Conservation (phyloP, 225 moss, liverwort and hornwort species). For the Pseudisothecium myosuroides region DNA sequence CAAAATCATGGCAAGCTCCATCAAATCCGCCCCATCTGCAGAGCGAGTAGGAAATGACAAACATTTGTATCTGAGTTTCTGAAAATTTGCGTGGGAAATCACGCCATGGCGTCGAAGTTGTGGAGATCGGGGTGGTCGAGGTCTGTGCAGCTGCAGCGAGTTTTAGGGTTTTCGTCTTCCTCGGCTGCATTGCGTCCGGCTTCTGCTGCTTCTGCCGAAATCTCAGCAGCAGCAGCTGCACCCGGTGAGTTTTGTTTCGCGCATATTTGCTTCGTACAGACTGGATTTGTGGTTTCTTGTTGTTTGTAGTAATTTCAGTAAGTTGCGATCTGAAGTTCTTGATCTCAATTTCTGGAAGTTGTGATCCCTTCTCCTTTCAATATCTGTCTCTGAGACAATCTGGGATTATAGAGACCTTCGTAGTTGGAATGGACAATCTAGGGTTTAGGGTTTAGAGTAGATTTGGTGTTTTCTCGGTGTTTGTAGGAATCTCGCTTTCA, state of each 20-base stretch:
- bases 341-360: neutral
- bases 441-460: neutral
- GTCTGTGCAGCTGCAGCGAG: neutral
- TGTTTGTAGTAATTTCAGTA: neutral
- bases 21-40: neutral
- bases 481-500: neutral
- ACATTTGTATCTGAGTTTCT: neutral
- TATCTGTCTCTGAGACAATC: neutral
- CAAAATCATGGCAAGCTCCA: neutral
- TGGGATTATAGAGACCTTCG: neutral
- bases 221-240: neutral
- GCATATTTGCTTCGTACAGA: neutral
- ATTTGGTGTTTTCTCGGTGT: neutral
- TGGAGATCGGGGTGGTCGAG: neutral
- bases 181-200: neutral
- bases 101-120: slow-evolving; percentile 13
- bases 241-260: slow-evolving; percentile 1
- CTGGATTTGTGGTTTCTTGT: neutral
- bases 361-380: neutral
- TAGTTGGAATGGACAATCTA: neutral
- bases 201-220: neutral
- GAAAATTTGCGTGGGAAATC: neutral
- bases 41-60: neutral
- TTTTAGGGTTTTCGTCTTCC: slow-evolving; percentile 8
- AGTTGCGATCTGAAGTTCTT: neutral